Base-by-base conservation (phyloP, 164 flowering plant genomes). In the Vitis cinerea region DNA sequence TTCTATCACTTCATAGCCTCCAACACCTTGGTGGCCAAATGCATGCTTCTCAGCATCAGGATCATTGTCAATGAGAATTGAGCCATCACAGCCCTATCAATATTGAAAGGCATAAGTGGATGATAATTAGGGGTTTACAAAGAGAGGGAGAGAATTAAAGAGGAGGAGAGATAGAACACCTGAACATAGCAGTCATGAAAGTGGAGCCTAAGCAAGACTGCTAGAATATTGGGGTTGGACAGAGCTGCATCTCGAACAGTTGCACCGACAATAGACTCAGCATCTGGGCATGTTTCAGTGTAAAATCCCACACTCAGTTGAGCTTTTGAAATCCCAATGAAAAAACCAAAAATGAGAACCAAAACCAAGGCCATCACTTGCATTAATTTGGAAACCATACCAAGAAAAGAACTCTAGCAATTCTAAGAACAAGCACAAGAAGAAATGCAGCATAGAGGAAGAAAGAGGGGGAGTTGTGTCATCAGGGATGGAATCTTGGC, bases 121-220 rank as follows among this genome's bases (percentile, higher is more conserved):
- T 23, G 27, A 23, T 23, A 23, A 23, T 23, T 23, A 23, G 27
- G 7, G 44, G 44, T 37, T 37, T 3, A 37, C 6, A 37, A 6
- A 67, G 51, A 59, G 56, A 69, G 59, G 5, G 5, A 14, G 50
- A 47, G 49, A 30, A 13, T 23, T 9, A 59, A 57, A 68, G 61
- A 52, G 48, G 53, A 19, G n/a, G 4, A 64, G 63, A 37, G 44
- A 37, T 37, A 37, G 57, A n/a, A 44, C 52, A 88, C 97, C 87
- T 88, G 74, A 50, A 90, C 91, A 67, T 88, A 90, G 75, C 97
- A 92, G 74, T 92, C 95, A 70, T 86, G 89, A 76, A 86, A 86
- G 27, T 86, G 89, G 64, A 86, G 84, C 64, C 89, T 66, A 14
- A 86, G 85, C 75, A 86, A 72, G 68, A 79, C 68, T 9, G 97